phyloP scores from a whole-genome alignment of 805 yeast species.

The Cyberlindnera euphorbiiphila region DNA sequence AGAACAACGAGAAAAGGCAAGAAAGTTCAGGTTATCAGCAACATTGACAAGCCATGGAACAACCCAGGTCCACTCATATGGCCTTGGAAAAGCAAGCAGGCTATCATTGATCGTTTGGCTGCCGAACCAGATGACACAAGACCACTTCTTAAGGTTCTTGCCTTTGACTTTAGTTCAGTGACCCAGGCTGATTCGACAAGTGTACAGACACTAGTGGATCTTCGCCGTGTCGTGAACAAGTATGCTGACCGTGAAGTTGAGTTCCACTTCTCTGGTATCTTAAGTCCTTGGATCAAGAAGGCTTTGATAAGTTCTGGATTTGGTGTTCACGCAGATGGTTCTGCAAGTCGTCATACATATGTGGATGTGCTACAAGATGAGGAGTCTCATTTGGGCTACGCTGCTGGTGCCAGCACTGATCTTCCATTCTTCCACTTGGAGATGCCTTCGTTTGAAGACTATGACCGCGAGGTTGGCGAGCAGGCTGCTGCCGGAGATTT shows the following conservation, averaged over 20 bases:
- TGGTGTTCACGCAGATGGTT: constrained; percentile 58
- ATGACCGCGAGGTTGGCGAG: constrained; percentile 10
- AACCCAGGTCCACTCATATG: constrained; percentile 65
- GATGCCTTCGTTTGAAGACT: constrained; percentile 45
- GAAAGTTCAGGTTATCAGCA: constrained; percentile 29
- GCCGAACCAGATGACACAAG: constrained; percentile 40
- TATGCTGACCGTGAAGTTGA: constrained; percentile 84
- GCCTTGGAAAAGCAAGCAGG: constrained; percentile 24
- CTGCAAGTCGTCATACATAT: constrained; percentile 25
- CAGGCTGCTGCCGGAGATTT: constrained; percentile 1
- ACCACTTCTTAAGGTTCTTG: constrained; percentile 68
- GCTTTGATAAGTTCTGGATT: constrained; percentile 74
- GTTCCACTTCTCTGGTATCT: constrained; percentile 81
- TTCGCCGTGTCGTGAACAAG: constrained; percentile 63
- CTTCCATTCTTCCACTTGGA: constrained; percentile 79
- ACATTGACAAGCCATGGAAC: constrained; percentile 79
- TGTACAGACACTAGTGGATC: constrained; percentile 71
- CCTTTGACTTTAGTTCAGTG: constrained; percentile 78
- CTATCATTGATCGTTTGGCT: constrained; percentile 19
- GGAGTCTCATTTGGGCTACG: constrained; percentile 34
- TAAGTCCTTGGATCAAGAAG: constrained; percentile 83
- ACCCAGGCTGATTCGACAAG: constrained; percentile 77
- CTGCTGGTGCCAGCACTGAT: constrained; percentile 57
- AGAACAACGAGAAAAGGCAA: constrained; percentile 58
- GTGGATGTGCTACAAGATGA: constrained; percentile 23